Percentiles rank a stretch among this genome's conserved stretches.
These are phyloP conservation scores for Aspergillus unguis DNA, from an alignment of 2,329 filamentous ascomycete genomes.

Conservation along the genomic window DNA sequence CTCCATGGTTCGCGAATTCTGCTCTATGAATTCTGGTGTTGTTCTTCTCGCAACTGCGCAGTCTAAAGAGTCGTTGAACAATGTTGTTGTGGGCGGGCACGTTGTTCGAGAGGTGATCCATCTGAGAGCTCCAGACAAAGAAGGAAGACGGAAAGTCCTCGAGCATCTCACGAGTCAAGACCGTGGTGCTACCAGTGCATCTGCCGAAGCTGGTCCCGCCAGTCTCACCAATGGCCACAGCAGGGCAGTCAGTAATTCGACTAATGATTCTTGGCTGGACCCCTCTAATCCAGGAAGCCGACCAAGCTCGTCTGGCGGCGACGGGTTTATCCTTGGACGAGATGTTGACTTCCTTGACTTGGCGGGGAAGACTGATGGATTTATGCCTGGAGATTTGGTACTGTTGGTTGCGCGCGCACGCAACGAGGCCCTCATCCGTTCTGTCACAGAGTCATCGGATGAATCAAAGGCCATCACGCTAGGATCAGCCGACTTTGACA, in stretches of 20 bases:
- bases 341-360: constrained; percentile 88
- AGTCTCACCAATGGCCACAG: constrained; percentile 41
- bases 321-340: constrained; percentile 69
- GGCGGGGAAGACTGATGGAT: constrained; percentile 90
- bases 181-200: constrained; percentile 15
- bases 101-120: constrained; percentile 87
- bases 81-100: constrained; percentile 84
- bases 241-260: constrained; percentile 34
- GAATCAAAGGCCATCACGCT: constrained; percentile 60
- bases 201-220: constrained; percentile 23
- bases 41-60: constrained; percentile 88
- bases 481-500: constrained; percentile 71
- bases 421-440: constrained; percentile 87
- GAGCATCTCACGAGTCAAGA: constrained; percentile 66
- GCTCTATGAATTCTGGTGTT: constrained; percentile 72
- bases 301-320: constrained; percentile 44
- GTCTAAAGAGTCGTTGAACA: constrained; percentile 88
- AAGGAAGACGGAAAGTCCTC: constrained; percentile 76
- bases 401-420: constrained; percentile 82
- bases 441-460: constrained; percentile 58
- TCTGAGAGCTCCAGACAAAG: constrained; percentile 88
- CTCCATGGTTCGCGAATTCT: constrained; percentile 79
- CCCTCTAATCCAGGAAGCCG: constrained; percentile 59
- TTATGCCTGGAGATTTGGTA: constrained; percentile 92
- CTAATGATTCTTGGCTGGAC: constrained; percentile 71